phyloP scores from a whole-genome alignment of 2,329 filamentous ascomycete species.

The Apiospora kogelbergensis region DNA sequence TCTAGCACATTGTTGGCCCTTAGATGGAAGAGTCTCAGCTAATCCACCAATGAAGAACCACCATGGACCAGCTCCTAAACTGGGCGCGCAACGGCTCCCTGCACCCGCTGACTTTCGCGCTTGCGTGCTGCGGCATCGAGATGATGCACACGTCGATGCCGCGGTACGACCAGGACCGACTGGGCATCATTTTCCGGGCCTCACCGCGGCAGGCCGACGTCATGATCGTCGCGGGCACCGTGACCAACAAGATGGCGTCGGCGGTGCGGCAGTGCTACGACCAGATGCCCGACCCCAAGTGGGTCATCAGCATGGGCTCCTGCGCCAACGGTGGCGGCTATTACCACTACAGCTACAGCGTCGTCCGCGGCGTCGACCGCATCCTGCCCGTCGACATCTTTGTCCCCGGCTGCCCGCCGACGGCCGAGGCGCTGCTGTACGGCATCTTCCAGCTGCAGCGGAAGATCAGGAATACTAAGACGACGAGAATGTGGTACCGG shows the following conservation, averaged over 20 bases:
- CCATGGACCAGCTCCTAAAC: conserved; percentile 76
- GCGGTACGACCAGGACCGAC: conserved; percentile 84
- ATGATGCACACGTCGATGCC: conserved; percentile 92
- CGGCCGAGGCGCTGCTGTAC: conserved; percentile 62
- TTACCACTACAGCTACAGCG: conserved; percentile 83
- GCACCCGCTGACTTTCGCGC: conserved; percentile 86
- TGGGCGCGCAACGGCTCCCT: conserved; percentile 85
- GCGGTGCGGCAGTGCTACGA: conserved; percentile 89
- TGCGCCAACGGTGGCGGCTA: conserved; percentile 85
- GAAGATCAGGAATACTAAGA: conserved; percentile 66
- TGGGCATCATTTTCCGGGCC: conserved; percentile 88
- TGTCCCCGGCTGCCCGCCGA: conserved; percentile 70
- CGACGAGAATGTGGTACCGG: conserved; percentile 58
- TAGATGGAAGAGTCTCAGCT: background rate
- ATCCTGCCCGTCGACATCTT: conserved; percentile 80
- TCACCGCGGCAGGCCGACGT: conserved; percentile 86
- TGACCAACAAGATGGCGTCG: conserved; percentile 96
- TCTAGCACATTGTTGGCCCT: conserved; percentile 32
- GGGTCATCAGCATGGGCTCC: conserved; percentile 82
- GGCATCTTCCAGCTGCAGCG: conserved; percentile 74
- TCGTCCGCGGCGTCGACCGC: conserved; percentile 72
- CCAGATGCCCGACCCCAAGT: conserved; percentile 90
- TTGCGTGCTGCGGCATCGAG: conserved; percentile 86
- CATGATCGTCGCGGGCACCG: conserved; percentile 90
- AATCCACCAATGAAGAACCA: conserved; percentile 54